Percentiles rank a stretch among this genome's conserved stretches.
Evolutionary conservation across 345 rosid species (phyloP).

Genomic region (Ailanthus altissimus): DNA sequence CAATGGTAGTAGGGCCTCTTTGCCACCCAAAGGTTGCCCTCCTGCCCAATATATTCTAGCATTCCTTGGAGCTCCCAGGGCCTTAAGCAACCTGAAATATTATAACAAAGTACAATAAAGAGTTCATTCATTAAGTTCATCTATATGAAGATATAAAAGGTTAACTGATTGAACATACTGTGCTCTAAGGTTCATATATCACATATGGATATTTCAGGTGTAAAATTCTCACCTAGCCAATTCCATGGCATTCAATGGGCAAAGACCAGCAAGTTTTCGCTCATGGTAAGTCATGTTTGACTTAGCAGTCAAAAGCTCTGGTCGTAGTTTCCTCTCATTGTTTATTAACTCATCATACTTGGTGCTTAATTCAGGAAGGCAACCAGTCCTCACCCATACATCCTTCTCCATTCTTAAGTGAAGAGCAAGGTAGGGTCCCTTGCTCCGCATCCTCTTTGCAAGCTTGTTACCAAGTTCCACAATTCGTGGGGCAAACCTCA

Average conservation of each 20-base stretch:
- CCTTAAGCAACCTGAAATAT: constrained; percentile 77
- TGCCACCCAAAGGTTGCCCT: constrained; percentile 86
- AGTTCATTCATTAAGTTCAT: constrained; percentile 1
- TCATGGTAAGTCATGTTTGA: constrained; percentile 81
- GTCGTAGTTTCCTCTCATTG: constrained; percentile 71
- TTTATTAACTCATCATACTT: constrained; percentile 71
- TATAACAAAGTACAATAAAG: neutral
- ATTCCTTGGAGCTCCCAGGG: constrained; percentile 76
- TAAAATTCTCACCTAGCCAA: constrained; percentile 63
- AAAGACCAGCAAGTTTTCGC: constrained; percentile 83
- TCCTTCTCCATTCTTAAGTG: constrained; percentile 92
- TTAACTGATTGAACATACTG: neutral
- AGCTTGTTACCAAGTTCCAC: constrained; percentile 77
- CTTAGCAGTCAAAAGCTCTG: constrained; percentile 86
- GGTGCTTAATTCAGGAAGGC: constrained; percentile 79
- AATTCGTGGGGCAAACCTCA: constrained; percentile 66
- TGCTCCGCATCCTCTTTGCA: constrained; percentile 75
- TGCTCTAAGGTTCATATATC: neutral
- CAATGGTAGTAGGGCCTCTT: constrained; percentile 71
- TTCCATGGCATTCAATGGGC: constrained; percentile 88
- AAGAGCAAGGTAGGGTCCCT: constrained; percentile 89
- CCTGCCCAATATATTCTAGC: constrained; percentile 93
- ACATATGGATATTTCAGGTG: neutral
- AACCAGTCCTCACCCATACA: constrained; percentile 96
- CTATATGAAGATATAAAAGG: neutral